Percentiles rank a stretch among this genome's conserved stretches.
Conservation (phyloP, 768 basidiomycete genomes). For the Daedalea quercina region DNA sequence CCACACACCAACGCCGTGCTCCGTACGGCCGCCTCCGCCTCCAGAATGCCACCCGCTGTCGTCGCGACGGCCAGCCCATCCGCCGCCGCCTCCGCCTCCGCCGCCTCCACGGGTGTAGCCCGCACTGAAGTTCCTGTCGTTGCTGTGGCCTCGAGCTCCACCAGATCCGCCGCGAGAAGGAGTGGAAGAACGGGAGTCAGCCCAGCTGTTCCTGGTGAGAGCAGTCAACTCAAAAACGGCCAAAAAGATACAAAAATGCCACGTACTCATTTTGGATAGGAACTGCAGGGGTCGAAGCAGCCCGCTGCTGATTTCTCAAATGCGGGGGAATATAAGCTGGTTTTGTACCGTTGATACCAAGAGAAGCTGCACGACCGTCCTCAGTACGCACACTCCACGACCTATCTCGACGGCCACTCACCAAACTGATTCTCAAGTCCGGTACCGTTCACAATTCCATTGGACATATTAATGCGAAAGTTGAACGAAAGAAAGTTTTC, state of each 20-base stretch:
- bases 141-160: slow-evolving; percentile 18
- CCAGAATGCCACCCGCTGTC: slow-evolving; percentile 17
- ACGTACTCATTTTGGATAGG: slow-evolving; percentile 45
- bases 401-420: slow-evolving; percentile 27
- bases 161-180: slow-evolving; percentile 42
- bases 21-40: slow-evolving; percentile 41
- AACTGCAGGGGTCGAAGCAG: slow-evolving; percentile 48
- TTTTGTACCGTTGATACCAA: slow-evolving; percentile 63
- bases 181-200: slow-evolving; percentile 63
- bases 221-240: slow-evolving; percentile 13
- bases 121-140: slow-evolving; percentile 35
- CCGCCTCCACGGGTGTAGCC: slow-evolving; percentile 31
- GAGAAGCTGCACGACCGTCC: slow-evolving; percentile 45
- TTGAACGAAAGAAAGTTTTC: slow-evolving; percentile 21
- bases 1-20: slow-evolving; percentile 72
- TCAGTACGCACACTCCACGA: background rate
- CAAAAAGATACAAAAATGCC: slow-evolving; percentile 1
- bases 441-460: slow-evolving; percentile 82
- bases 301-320: slow-evolving; percentile 80
- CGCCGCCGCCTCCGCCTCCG: slow-evolving; percentile 32
- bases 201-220: slow-evolving; percentile 56
- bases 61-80: slow-evolving; percentile 26
- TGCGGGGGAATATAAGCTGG: slow-evolving; percentile 88
- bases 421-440: slow-evolving; percentile 74
- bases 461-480: slow-evolving; percentile 66